These are phyloP conservation scores for Eleusine coracana DNA, from an alignment of 176 grass and related monocot genomes.

Conservation along the genomic window DNA sequence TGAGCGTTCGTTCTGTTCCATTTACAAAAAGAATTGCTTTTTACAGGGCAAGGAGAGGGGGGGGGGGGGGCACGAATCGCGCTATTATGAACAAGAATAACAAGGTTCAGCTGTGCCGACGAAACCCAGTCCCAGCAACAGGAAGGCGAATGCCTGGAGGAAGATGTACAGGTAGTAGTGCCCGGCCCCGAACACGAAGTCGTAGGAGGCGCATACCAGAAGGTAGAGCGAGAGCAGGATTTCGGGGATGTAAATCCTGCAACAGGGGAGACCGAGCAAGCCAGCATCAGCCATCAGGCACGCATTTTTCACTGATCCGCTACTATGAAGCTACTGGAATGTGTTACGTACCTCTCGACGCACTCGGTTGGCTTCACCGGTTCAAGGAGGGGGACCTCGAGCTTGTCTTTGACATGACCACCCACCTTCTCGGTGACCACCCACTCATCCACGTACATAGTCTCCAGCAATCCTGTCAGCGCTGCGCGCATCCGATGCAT, in stretches of 20 bases:
- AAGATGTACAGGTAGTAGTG: conserved; percentile 59
- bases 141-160: conserved; percentile 68
- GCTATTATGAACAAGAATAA: conserved; percentile 43
- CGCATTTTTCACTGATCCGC: not conserved
- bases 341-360: conserved; percentile 54
- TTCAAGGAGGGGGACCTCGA: conserved; percentile 44
- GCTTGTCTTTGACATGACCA: conserved; percentile 45
- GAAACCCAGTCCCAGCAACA: conserved; percentile 67
- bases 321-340: not conserved
- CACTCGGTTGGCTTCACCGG: conserved; percentile 50
- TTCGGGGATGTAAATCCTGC: conserved; percentile 71
- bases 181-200: conserved; percentile 39
- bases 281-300: not conserved
- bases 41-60: too few relatives aligned
- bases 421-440: conserved; percentile 72
- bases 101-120: conserved; percentile 50
- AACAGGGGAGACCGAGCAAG: conserved; percentile 14
- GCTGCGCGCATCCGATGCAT: conserved; percentile 69
- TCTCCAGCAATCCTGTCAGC: conserved; percentile 52
- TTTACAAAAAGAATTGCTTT: conserved; percentile 35
- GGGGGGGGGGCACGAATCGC: not conserved
- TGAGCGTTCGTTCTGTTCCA: conserved; percentile 35
- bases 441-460: conserved; percentile 61
- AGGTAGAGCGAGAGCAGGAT: conserved; percentile 56
- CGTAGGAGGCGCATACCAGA: conserved; percentile 56